Conservation (phyloP, 169 alveolate genomes). For the Plasmodium inui region DNA sequence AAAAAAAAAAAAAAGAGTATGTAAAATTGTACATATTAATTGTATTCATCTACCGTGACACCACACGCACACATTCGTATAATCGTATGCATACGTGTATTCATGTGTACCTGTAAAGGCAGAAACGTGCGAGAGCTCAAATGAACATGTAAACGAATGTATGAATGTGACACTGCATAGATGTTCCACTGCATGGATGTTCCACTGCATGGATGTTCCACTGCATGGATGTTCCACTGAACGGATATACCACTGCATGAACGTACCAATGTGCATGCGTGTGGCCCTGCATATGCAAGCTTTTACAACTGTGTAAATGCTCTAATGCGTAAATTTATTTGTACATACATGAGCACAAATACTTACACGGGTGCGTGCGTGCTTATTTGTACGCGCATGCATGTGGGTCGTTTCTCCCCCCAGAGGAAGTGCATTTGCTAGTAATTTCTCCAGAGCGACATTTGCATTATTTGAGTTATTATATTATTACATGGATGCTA, state of each 20-base stretch:
- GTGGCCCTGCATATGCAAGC: background rate
- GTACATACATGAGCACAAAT: background rate
- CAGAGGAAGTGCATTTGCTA: background rate
- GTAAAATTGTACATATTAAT: background rate
- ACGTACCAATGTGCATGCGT: background rate
- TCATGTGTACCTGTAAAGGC: background rate
- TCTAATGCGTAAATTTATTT: background rate
- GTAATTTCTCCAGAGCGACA: background rate
- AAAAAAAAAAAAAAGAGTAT: background rate
- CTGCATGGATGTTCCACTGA: background rate
- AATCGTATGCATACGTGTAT: background rate
- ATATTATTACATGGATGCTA: slow-evolving; percentile 11
- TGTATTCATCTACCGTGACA: background rate
- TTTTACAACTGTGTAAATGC: background rate
- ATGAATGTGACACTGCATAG: background rate
- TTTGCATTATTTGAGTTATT: background rate
- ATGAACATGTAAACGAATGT: background rate
- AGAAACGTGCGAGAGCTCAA: background rate
- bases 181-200: background rate
- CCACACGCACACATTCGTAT: background rate
- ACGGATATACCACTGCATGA: background rate
- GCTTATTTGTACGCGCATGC: background rate
- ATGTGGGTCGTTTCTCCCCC: background rate
- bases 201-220: background rate
- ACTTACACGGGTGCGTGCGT: background rate